phyloP scores from a whole-genome alignment of 78 protist genomes.

The Polysphondylium violaceum region DNA sequence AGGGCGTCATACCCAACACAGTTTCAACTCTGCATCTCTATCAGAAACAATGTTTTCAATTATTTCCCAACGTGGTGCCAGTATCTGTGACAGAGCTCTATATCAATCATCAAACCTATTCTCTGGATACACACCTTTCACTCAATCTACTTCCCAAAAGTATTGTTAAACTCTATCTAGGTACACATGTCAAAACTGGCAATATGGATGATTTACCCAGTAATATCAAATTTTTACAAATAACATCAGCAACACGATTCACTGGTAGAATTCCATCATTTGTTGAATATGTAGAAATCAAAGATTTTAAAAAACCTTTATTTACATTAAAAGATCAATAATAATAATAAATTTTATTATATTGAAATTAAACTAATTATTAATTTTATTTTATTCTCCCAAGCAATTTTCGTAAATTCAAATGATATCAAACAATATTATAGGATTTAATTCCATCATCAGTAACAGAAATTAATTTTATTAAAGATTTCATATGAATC shows the following conservation, averaged over 20 bases:
- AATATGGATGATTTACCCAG: background rate
- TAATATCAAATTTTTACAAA: background rate
- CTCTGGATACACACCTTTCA: background rate
- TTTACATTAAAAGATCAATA: too few species aligned
- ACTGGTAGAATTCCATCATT: background rate
- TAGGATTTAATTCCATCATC: too few species aligned
- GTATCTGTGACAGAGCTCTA: too few species aligned
- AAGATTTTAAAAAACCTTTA: background rate
- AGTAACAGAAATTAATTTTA: too few species aligned
- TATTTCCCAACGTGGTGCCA: background rate
- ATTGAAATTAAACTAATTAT: too few species aligned
- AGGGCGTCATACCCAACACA: background rate
- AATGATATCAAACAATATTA: too few species aligned
- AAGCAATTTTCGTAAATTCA: too few species aligned
- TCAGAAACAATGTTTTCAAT: background rate
- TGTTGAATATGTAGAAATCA: background rate
- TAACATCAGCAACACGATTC: background rate
- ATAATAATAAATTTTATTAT: too few species aligned
- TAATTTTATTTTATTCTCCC: too few species aligned
- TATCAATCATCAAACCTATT: too few species aligned
- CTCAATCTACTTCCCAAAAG: background rate
- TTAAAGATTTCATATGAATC: too few species aligned
- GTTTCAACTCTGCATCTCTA: background rate
- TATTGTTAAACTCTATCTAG: background rate
- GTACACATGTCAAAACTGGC: background rate